These are phyloP conservation scores for Hirsutella minnesotensis DNA, from an alignment of 2,329 filamentous ascomycete species.

Conservation along the genomic window DNA sequence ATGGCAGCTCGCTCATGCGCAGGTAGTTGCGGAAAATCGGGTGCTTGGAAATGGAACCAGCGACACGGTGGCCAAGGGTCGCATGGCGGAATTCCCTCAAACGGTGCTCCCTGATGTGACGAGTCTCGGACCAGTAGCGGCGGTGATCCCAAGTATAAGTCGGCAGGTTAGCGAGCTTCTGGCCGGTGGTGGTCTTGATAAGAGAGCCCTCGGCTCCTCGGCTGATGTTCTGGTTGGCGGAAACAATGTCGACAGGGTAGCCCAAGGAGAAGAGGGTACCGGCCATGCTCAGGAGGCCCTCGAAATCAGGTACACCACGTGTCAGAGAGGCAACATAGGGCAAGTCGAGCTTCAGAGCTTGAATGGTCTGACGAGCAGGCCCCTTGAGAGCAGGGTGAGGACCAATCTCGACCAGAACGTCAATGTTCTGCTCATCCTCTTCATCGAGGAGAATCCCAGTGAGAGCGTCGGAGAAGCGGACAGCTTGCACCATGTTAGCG, in stretches of 20 bases:
- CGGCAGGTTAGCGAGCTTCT: conserved; percentile 11
- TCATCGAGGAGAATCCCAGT: conserved; percentile 13
- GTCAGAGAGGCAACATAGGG: conserved; percentile 15
- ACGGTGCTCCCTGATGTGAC: conserved; percentile 11
- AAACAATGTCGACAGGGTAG: conserved; percentile 16
- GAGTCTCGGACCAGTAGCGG: conserved; percentile 16
- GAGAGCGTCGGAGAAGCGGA: conserved; percentile 13
- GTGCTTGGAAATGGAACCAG: conserved; percentile 11
- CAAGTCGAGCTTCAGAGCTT: conserved; percentile 14
- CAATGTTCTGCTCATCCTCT: conserved; percentile 13
- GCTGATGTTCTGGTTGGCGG: conserved; percentile 14
- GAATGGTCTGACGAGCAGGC: conserved; percentile 11
- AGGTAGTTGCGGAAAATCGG: conserved; percentile 22
- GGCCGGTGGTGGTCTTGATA: conserved; percentile 5
- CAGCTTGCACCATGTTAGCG: conserved; percentile 12
- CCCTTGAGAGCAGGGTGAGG: conserved; percentile 14
- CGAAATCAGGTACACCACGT: conserved; percentile 12
- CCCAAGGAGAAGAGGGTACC: conserved; percentile 16
- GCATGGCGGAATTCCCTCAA: conserved; percentile 12
- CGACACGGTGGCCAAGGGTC: conserved; percentile 12
- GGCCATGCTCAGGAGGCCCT: conserved; percentile 12
- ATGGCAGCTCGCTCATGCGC: conserved; percentile 16
- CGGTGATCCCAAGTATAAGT: conserved; percentile 19
- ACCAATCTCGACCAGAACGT: conserved; percentile 14
- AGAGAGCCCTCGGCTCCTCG: conserved; percentile 4